Evolutionary conservation across 2,329 filamentous ascomycete species (phyloP), one percentile per base, ranked within the genome.

Genomic region (Colletotrichum liriopes): DNA sequence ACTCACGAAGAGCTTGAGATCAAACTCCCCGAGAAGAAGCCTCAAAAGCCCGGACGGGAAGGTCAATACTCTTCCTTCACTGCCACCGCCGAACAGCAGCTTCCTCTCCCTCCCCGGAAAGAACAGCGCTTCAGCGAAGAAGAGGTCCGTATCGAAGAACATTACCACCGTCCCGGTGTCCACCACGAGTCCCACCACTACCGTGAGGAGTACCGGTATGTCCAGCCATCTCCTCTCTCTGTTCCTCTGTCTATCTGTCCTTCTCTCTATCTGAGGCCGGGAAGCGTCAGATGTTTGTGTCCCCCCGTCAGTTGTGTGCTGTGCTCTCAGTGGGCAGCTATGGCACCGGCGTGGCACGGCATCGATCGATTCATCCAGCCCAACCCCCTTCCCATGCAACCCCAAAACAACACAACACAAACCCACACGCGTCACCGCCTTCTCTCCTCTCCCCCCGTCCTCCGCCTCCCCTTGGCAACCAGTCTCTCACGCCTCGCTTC

Each of bases 21-120:
- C 88, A 92, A 92, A 82, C 89, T 94, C 78, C 87, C 87, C 76
- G 77, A 79, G 78, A 72, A 72, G 69, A 72, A 72, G 69, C 69
- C 69, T 37, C 89, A 92, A 88, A 91, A 92, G 92, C 93, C 94
- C 93, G 95, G 95, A 97, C 95, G 94, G 95, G 95, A 97, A 95
- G 94, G 93, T 94, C 91, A 93, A 90, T 88, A 92, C 90, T 94
- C 93, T 93, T 92, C 91, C 87, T 87, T 89, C 88, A 86, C 88
- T 81, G 86, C 85, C 82, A 85, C 89, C 83, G 86, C 52, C 35
- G 69, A 72, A 72, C 84, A 89, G 84, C 87, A 87, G 84, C 90
- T 91, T 87, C 91, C 90, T 80, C 88, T 87, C 81, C 87, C 67
- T 64, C 65, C 73, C 49, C 45, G 75, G 69, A 78, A 86, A 82